Conservation (phyloP, 2,329 filamentous ascomycete species). For the Erysiphe pulchra region DNA sequence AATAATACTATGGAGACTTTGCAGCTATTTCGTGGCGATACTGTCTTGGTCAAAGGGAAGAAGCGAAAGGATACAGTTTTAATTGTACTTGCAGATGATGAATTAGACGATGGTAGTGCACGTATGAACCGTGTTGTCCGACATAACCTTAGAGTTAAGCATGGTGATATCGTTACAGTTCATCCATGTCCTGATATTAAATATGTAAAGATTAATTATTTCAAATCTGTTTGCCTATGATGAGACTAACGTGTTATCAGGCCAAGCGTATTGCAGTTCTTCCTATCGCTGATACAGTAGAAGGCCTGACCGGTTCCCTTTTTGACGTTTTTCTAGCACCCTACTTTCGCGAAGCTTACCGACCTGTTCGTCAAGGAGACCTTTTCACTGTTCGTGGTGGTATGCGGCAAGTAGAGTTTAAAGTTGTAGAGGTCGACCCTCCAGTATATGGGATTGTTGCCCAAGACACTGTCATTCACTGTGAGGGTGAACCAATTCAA, state of each 20-base stretch:
- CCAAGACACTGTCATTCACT: slow-evolving; percentile 96
- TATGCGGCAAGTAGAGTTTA: slow-evolving; percentile 98
- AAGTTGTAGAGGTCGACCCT: slow-evolving; percentile 95
- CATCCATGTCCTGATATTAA: slow-evolving; percentile 98
- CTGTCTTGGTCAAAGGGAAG: slow-evolving; percentile 94
- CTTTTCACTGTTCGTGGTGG: slow-evolving; percentile 92
- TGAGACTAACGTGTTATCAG: slow-evolving; percentile 20
- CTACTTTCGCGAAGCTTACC: slow-evolving; percentile 98
- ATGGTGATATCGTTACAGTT: slow-evolving; percentile 91
- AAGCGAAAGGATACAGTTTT: slow-evolving; percentile 98
- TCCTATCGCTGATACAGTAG: slow-evolving; percentile 91
- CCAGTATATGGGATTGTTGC: slow-evolving; percentile 97
- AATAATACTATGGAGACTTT: slow-evolving; percentile 98
- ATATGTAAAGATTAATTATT: slow-evolving; percentile 47
- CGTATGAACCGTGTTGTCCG: slow-evolving; percentile 96
- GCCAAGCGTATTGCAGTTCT: slow-evolving; percentile 97
- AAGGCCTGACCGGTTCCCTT: slow-evolving; percentile 88
- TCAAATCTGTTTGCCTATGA: not conserved
- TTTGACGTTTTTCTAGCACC: slow-evolving; percentile 98
- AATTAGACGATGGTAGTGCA: slow-evolving; percentile 88
- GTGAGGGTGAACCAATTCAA: slow-evolving; percentile 89
- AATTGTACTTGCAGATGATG: slow-evolving; percentile 91
- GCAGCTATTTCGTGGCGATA: slow-evolving; percentile 95
- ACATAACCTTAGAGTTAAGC: slow-evolving; percentile 95
- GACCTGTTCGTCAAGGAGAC: slow-evolving; percentile 89